Percentiles rank a stretch among this genome's conserved stretches.
phyloP scores from a whole-genome alignment of 371 early-diverging fungal species.

The Zychaea mexicana region DNA sequence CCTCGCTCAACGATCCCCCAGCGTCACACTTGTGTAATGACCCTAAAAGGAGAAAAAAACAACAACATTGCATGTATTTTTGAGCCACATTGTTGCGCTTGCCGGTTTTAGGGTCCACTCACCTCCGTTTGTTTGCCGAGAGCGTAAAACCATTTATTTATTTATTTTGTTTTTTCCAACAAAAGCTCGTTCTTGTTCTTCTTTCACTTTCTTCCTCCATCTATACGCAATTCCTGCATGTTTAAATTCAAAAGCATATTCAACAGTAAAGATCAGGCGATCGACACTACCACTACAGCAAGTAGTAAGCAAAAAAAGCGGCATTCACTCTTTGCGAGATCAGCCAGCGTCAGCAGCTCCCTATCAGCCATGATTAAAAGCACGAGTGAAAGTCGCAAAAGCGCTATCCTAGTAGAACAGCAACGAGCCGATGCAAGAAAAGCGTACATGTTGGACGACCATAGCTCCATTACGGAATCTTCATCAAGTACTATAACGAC shows the following conservation, averaged over 20 bases:
- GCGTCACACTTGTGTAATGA: no score
- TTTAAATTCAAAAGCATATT: not conserved
- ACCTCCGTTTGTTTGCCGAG: no score
- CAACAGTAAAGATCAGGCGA: not conserved
- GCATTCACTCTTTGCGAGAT: not conserved
- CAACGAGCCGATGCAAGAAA: not conserved
- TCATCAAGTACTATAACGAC: not conserved
- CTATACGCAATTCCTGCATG: not conserved
- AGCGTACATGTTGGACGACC: not conserved
- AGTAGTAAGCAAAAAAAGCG: not conserved
- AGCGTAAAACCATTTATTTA: not conserved
- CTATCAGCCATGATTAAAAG: not conserved
- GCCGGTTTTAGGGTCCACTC: no score
- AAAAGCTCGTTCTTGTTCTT: not conserved
- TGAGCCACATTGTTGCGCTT: no score
- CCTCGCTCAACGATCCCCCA: no score
- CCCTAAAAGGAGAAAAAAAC: no score
- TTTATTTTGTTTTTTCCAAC: not conserved
- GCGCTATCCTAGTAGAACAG: not conserved
- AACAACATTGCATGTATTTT: no score
- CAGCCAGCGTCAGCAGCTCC: not conserved
- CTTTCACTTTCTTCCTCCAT: not conserved
- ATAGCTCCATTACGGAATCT: slow-evolving; percentile 3
- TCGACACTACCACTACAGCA: not conserved
- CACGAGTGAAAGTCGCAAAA: not conserved